A percentile compares a stretch with the other conserved stretches of the same genome.
Evolutionary conservation across 345 rosid species (phyloP).

Genomic region (Turnera subulata): DNA sequence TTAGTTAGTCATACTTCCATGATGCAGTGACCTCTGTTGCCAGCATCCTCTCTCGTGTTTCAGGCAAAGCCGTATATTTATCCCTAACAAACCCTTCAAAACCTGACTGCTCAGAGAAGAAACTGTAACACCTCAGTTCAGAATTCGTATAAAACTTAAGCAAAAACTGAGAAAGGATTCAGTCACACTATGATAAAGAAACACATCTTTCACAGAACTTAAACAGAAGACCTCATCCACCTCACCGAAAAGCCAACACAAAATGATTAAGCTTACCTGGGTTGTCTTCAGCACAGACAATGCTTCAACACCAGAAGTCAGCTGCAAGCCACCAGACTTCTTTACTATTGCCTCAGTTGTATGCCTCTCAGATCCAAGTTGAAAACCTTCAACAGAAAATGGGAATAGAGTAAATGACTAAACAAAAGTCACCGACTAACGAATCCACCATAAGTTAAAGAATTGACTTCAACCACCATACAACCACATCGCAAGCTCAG

Average conservation of each 20-base stretch:
- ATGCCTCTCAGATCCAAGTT: slow-evolving; percentile 95
- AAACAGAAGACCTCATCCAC: no score
- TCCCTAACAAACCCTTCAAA: slow-evolving; percentile 91
- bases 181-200: background rate
- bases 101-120: slow-evolving; percentile 71
- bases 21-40: slow-evolving; percentile 87
- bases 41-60: slow-evolving; percentile 80
- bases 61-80: slow-evolving; percentile 80
- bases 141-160: background rate
- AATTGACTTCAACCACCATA: background rate
- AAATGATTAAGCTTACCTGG: slow-evolving; percentile 42
- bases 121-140: background rate
- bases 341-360: slow-evolving; percentile 59
- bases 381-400: slow-evolving; percentile 56
- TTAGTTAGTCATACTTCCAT: slow-evolving; percentile 64
- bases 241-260: background rate
- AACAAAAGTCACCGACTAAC: background rate
- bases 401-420: background rate
- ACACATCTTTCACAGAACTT: no score
- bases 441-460: background rate
- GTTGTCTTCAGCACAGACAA: slow-evolving; percentile 85
- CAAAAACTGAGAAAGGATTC: background rate
- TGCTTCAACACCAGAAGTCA: slow-evolving; percentile 73
- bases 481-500: background rate
- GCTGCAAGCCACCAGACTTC: slow-evolving; percentile 55